Base-by-base conservation (phyloP, 495 filamentous ascomycete species). In the Penicillium arizonense region DNA sequence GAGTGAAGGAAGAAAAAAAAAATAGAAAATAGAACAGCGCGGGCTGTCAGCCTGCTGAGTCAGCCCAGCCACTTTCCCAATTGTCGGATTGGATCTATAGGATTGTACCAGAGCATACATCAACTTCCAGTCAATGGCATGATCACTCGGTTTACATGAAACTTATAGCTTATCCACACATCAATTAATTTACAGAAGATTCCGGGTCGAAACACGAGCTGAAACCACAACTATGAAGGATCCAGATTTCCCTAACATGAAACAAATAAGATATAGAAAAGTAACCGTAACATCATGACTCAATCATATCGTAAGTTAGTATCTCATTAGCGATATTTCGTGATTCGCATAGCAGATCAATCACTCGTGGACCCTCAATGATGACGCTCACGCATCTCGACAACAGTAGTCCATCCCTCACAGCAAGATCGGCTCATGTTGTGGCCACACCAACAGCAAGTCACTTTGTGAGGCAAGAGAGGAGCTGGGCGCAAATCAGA, bases 391-490 rank as follows among this genome's bases (percentile, higher is more conserved):
- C 81, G 82, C 67, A 89, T 65, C 52, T 86, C 82, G 18, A 90
- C 84, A 39, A 88, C 73, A 5, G 87, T 82, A 20, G 82, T 82
- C 75, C 87, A 91, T 13, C 86, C 87, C 16, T 85, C 76, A 65
- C 88, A 93, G 64, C 89, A 93, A 44, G 68, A 62, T 16, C 77
- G 82, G 45, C 74, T 85, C 86, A 93, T 90, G 28, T 78, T 76
- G 73, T 93, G 89, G 23, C 75, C 69, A 70, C 89, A 93, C 87
- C 89, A 93, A 45, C 87, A 87, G 58, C 87, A 91, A 52, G 82
- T 82, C 18, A 87, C 80, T 62, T 78, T 78, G 14, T 78, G 82
- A 80, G 56, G 81, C 73, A 20, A 77, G 73, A 11, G 80, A 75
- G 47, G 76, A 75, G 21, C 78, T 23, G 55, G 36, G 11, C 34